Evolutionary conservation across 73 alveolate species (phyloP), one percentile per base, ranked within the genome.

Genomic region (Paramecium sonneborni): DNA sequence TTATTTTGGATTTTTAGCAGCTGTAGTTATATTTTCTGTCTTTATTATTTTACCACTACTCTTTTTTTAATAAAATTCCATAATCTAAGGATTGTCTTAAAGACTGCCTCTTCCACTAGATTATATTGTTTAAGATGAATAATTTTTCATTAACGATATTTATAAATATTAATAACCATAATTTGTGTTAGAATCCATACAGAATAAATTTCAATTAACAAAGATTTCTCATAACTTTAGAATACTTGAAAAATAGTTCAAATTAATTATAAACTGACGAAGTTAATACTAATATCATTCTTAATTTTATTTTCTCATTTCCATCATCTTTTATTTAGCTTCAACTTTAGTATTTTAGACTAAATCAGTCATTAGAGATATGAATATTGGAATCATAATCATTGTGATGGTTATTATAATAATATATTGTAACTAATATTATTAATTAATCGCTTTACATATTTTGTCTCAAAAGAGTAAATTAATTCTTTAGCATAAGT

Each of bases 1-100:
- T 14, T 79, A 23, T 79, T 79, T 79, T 8, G 90, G 41, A 34
- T 79, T 79, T 39, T 79, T 79, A 20, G 90, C 44, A 30, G 76
- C 30, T 43, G 90, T 32, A 6, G 68, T 52, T 0, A 52, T 52
- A 14, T 76, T 39, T 12, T 79, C 90, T 3, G 90, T 79, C 32
- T 79, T 79, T 2, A 62, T 3, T 10, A 38, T 39, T 26, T 79
- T 79, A 12, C n/a, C 3, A 21, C 20, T 20, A 35, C 15, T 38
- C 44, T 72, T 72, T 37, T 32, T 20, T 30, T 15, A 15, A 18
- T 72, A 32, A 9, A 38, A 72, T 15, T 72, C 86, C 86, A 72
- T 72, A 0, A 30, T 9, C 15, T 72, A 72, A 3, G 86, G 86
- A 35, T 23, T 41, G 24, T 72, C 86, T 37, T 35, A 72, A 32